Evolutionary conservation across 2,329 filamentous ascomycete genomes (phyloP).

Genomic region (Immersiporthe knoxdaviesiana): DNA sequence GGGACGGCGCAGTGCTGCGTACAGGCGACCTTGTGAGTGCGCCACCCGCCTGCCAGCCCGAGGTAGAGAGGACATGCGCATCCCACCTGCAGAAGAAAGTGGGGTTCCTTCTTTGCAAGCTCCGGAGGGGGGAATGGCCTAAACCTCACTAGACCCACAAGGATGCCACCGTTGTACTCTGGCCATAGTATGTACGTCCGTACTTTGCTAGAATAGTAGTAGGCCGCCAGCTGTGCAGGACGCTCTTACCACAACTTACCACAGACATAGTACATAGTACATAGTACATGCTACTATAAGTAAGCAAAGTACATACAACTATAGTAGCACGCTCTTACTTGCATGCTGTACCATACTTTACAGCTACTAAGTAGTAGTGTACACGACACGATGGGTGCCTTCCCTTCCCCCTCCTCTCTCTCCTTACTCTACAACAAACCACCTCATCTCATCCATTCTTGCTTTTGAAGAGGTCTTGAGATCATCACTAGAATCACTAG

Average conservation of each 20-base stretch:
- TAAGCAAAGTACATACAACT: no score
- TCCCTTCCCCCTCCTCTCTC: neutral
- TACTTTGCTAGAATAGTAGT: neutral
- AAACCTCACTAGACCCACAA: slow-evolving; percentile 7
- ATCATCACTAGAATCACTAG: neutral
- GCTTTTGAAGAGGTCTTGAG: neutral
- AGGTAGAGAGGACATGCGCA: slow-evolving; percentile 17
- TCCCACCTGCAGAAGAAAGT: slow-evolving; percentile 25
- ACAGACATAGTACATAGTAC: no score
- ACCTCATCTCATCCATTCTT: neutral
- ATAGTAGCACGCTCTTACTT: neutral
- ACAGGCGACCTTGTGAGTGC: neutral
- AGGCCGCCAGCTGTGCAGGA: neutral
- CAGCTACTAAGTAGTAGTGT: no score
- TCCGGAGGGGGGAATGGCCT: slow-evolving; percentile 12
- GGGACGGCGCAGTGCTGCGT: slow-evolving; percentile 3
- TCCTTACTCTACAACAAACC: neutral
- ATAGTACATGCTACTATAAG: no score
- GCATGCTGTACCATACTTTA: neutral
- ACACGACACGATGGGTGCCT: neutral
- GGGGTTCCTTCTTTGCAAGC: slow-evolving; percentile 22
- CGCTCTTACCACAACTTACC: neutral
- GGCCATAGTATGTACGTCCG: no score
- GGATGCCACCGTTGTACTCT: slow-evolving; percentile 12
- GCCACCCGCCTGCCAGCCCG: neutral